Percentiles rank a stretch among this genome's conserved stretches.
Conservation (phyloP, 1,284 basidiomycete species). For the Trametes polyzona region DNA sequence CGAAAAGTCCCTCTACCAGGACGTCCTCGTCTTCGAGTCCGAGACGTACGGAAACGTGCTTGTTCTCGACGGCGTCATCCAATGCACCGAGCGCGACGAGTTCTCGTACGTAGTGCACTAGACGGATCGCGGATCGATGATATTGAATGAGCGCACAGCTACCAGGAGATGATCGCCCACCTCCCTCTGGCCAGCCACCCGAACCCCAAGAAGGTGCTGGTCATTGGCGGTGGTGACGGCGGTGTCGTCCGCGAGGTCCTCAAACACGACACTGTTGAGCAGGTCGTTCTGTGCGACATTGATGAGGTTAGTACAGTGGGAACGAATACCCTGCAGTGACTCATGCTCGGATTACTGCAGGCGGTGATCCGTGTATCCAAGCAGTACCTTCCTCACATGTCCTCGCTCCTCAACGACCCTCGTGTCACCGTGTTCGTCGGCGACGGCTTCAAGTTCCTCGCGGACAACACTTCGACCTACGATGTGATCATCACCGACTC, state of each 20-base stretch:
- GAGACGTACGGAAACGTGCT: constrained; percentile 96
- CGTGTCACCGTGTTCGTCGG: constrained; percentile 91
- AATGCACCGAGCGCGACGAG: constrained; percentile 97
- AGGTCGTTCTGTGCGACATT: constrained; percentile 97
- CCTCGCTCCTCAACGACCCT: constrained; percentile 80
- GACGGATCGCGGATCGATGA: constrained; percentile 1
- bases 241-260: constrained; percentile 97
- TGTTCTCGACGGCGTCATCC: constrained; percentile 94
- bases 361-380: constrained; percentile 97
- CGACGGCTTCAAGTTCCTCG: constrained; percentile 97
- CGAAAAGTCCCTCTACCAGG: constrained; percentile 93
- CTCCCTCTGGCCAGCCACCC: constrained; percentile 95
- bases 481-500: constrained; percentile 99
- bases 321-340: background rate
- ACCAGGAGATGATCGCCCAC: constrained; percentile 99
- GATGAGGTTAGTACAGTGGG: constrained; percentile 71
- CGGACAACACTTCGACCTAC: constrained; percentile 88
- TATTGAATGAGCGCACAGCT: constrained; percentile 51
- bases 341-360: constrained; percentile 41
- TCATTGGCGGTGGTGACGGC: constrained; percentile 96
- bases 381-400: constrained; percentile 94
- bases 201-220: constrained; percentile 94
- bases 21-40: constrained; percentile 95
- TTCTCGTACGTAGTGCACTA: constrained; percentile 79
- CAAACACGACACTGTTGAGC: constrained; percentile 91